Base-by-base conservation (phyloP, 768 basidiomycete species). In the Rhodosporidiobolus sp. region DNA sequence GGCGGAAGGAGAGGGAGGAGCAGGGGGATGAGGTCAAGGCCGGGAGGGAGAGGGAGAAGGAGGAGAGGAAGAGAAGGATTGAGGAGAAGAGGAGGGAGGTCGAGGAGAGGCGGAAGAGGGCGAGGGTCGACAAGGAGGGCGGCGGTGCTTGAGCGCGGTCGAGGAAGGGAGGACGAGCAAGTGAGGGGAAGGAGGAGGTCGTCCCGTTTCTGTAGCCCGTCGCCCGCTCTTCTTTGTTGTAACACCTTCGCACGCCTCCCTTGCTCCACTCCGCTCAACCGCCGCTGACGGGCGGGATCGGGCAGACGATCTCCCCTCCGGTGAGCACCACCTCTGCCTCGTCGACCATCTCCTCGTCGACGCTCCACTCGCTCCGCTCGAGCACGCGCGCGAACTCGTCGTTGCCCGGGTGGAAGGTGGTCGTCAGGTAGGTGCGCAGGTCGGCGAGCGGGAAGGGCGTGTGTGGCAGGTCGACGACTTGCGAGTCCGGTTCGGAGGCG, bases 231-330 rank as follows among this genome's bases (percentile, higher is more conserved):
- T 50, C 35, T 24, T 57, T 49, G 59, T 71, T 65, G 64, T 62
- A 49, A 17, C 46, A 11, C n/a, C n/a, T 35, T 28, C 63, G 17
- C n/a, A 26, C 35, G 50, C 63, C 5, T 43, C 12, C 38, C 7
- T 43, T 24, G 7, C 19, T 50, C 48, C n/a, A n/a, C n/a, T n/a
- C 6, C 20, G 49, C 45, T 79, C 80, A 91, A 45, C 90, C 90
- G 9, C 91, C 91, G 63, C 89, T 90, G 0, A 92, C 90, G 16
- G 89, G 90, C 75, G 88, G 89, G 54, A 92, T 92, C 34, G 92
- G 84, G 22, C 88, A 90, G 14, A 91, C 86, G 77, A 90, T 88
- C 79, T 92, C 90, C 30, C 89, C 90, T 19, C 89, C 89, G 56
- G 80, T 84, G 57, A 92, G 80, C 20, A 82, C 81, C 4, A 85